Evolutionary conservation across 768 basidiomycete genomes (phyloP), one percentile per base, ranked within the genome.

Genomic region (Leccinellum rugosiceps): DNA sequence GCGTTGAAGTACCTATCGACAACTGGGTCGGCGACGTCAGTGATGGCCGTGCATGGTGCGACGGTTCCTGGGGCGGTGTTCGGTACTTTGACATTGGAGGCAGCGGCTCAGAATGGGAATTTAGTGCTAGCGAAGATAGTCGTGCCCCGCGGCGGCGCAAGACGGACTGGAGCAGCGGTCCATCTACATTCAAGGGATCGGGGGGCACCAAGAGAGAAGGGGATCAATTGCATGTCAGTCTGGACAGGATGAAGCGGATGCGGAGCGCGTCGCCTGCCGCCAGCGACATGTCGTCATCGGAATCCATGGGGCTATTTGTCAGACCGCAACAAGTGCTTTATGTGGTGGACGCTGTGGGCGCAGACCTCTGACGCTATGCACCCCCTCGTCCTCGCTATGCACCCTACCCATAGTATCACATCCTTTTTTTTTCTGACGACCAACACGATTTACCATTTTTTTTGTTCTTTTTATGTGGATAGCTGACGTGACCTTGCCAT

Each of bases 301-400:
- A 93, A 72, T 82, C 85, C 0, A 68, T 83, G 62, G 92, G 91
- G 1, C 67, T 94, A 47, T 94, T 94, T 65, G 90, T 94, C 48
- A 75, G 91, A 54, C 91, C 91, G 5, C 88, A 90, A 72, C 90
- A 92, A 69, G 90, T 93, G 55, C 75, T 94, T 53, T 92, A 93
- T 68, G 91, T 94, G 28, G 84, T 93, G 32, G 89, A 92, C 68
- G 92, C 92, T 34, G 84, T 90, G 43, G 89, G 85, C 4, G 74
- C 80, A 13, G 84, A 86, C 73, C 66, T 86, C 51, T 87, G 70
- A 81, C 38, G 26, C 43, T 11, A 31, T 43, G 6, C 31, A 6
- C 25, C 35, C 19, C 28, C 7, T 26, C 41, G 5, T 28, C 25
- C 15, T 30, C 38, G 15, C 23, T 19, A 13, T 45, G 17, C 41